Percentiles rank a stretch among this genome's conserved stretches.
Conservation (phyloP, 2,329 filamentous ascomycete genomes). For the Pestalotiopsis sp. region DNA sequence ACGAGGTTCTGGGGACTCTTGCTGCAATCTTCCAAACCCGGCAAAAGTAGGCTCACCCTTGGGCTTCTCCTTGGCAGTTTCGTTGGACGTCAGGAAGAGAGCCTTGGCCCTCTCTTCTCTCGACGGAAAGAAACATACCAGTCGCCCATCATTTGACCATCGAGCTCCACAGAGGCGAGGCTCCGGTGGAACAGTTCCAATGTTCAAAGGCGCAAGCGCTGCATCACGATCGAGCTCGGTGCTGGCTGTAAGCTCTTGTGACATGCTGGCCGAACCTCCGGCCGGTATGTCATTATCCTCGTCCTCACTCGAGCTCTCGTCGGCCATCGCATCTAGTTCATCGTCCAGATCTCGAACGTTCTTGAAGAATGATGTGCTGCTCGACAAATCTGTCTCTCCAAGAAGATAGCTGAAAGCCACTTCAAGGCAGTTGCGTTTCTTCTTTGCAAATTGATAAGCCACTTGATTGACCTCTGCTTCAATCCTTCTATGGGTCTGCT, state of each 20-base stretch:
- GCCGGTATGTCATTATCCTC: slow-evolving; percentile 65
- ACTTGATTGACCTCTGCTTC: slow-evolving; percentile 60
- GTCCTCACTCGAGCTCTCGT: slow-evolving; percentile 84
- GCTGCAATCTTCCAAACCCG: slow-evolving; percentile 57
- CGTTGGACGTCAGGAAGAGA: slow-evolving; percentile 48
- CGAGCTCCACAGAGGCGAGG: slow-evolving; percentile 62
- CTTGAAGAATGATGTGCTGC: slow-evolving; percentile 63
- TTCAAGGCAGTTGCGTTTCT: slow-evolving; percentile 64
- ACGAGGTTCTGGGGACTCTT: slow-evolving; percentile 50
- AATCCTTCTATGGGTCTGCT: slow-evolving; percentile 54
- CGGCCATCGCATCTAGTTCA: slow-evolving; percentile 57
- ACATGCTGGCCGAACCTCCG: slow-evolving; percentile 60
- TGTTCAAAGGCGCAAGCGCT: slow-evolving; percentile 53
- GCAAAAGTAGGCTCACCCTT: slow-evolving; percentile 60
- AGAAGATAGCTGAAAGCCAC: slow-evolving; percentile 65
- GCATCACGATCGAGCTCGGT: slow-evolving; percentile 49
- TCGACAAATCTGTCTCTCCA: slow-evolving; percentile 63
- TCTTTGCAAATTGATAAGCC: slow-evolving; percentile 55
- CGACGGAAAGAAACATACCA: slow-evolving; percentile 71
- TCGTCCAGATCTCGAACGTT: slow-evolving; percentile 66
- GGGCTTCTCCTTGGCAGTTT: slow-evolving; percentile 48
- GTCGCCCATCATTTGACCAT: slow-evolving; percentile 63
- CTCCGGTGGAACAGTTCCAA: slow-evolving; percentile 56
- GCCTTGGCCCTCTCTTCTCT: slow-evolving; percentile 63
- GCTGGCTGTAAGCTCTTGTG: slow-evolving; percentile 60